These are phyloP conservation scores for Drosera capensis DNA, from an alignment of 148 eudicot species.

Conservation along the genomic window DNA sequence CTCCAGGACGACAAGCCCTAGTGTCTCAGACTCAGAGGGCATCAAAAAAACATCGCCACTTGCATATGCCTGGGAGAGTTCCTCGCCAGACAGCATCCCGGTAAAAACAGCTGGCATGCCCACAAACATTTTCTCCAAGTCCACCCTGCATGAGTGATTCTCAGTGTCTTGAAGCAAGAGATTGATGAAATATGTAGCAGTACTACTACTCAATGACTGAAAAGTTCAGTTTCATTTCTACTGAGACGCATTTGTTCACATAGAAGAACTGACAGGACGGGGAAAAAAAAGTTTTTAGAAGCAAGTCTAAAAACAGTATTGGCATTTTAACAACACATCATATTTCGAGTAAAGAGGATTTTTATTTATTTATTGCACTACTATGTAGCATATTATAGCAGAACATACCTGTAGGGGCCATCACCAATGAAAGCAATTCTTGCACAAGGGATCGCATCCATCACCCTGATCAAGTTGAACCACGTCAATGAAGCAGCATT, in stretches of 20 bases:
- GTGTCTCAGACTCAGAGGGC: slow-evolving; percentile 96
- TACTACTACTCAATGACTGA: too few species aligned
- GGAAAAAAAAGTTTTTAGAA: too few species aligned
- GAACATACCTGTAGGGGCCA: slow-evolving; percentile 70
- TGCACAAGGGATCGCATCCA: slow-evolving; percentile 78
- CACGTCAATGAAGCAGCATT: too few species aligned
- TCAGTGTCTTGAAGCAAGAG: background rate
- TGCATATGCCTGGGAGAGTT: slow-evolving; percentile 90
- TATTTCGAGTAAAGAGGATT: too few species aligned
- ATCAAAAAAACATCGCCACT: slow-evolving; percentile 81
- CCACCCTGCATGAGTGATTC: slow-evolving; percentile 23
- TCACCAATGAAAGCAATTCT: slow-evolving; percentile 90
- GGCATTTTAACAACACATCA: too few species aligned
- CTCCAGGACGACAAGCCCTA: slow-evolving; percentile 77
- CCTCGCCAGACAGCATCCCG: slow-evolving; percentile 78
- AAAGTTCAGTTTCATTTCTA: background rate
- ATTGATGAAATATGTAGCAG: too few species aligned
- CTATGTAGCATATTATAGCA: background rate
- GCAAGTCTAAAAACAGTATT: too few species aligned
- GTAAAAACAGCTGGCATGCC: slow-evolving; percentile 91
- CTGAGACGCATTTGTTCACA: too few species aligned
- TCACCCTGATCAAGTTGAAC: slow-evolving; percentile 58
- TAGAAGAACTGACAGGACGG: too few species aligned
- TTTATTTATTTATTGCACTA: background rate
- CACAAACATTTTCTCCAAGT: slow-evolving; percentile 48